Conservation (phyloP, 495 filamentous ascomycete genomes). For the Mycothermus thermophilus region DNA sequence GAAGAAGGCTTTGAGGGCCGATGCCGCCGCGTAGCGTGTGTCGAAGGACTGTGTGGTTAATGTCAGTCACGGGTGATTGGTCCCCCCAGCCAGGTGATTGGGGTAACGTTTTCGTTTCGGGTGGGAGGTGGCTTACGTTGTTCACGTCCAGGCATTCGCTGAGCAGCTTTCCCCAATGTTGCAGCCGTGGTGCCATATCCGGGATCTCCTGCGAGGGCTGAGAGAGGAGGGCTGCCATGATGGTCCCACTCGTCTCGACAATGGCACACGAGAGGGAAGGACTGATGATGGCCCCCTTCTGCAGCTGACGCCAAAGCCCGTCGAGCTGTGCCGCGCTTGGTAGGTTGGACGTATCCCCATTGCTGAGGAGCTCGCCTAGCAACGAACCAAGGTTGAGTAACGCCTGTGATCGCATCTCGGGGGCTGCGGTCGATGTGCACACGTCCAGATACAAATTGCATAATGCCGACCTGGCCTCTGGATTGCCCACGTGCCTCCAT, state of each 20-base stretch:
- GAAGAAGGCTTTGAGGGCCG: constrained; percentile 24
- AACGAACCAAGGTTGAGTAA: constrained; percentile 23
- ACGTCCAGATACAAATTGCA: constrained; percentile 16
- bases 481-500: constrained; percentile 8
- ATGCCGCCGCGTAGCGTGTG: constrained; percentile 44
- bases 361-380: constrained; percentile 16
- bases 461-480: constrained; percentile 5
- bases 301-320: constrained; percentile 19
- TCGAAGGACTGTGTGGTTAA: constrained; percentile 43
- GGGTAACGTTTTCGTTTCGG: too few relatives aligned
- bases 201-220: neutral
- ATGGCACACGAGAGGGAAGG: constrained; percentile 31
- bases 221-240: constrained; percentile 21
- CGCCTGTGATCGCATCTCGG: constrained; percentile 25
- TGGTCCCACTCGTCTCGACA: constrained; percentile 28
- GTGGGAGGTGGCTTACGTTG: constrained; percentile 25
- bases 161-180: constrained; percentile 32
- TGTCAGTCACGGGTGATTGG: neutral
- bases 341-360: constrained; percentile 4
- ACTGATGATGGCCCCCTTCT: constrained; percentile 24
- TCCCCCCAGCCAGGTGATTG: too few relatives aligned
- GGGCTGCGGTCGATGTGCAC: constrained; percentile 9
- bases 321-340: constrained; percentile 12
- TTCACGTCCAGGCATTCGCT: constrained; percentile 26
- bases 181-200: constrained; percentile 15